These are phyloP conservation scores for Hypholoma fasciculare DNA, from an alignment of 768 basidiomycete species.

Conservation along the genomic window DNA sequence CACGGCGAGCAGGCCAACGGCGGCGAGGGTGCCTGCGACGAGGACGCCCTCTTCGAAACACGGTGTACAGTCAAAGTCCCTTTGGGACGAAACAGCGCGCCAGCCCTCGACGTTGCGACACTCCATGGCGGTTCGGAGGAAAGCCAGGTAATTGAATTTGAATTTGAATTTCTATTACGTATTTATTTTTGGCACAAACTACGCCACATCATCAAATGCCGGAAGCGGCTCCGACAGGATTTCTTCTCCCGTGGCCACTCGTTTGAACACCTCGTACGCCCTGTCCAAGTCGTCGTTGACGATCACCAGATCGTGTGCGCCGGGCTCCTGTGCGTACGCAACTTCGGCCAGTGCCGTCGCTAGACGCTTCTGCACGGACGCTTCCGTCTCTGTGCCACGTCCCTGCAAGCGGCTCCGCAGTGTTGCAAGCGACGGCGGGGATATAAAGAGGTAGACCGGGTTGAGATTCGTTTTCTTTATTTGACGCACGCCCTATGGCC, in stretches of 20 bases:
- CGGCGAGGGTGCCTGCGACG: constrained; percentile 49
- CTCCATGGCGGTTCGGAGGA: constrained; percentile 28
- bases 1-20: constrained; percentile 43
- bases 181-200: constrained; percentile 1
- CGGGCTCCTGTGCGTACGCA: constrained; percentile 75
- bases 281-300: constrained; percentile 89
- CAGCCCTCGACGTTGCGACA: constrained; percentile 69
- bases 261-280: constrained; percentile 78
- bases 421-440: constrained; percentile 77
- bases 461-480: constrained; percentile 82
- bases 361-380: constrained; percentile 72
- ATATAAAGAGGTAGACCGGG: constrained; percentile 90
- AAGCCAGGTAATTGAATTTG: background rate
- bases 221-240: constrained; percentile 67
- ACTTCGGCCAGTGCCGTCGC: constrained; percentile 79
- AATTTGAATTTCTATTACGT: constrained; percentile 4
- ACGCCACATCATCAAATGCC: constrained; percentile 50
- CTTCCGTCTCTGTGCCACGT: constrained; percentile 84
- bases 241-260: constrained; percentile 71
- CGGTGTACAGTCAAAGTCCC: constrained; percentile 75
- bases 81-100: constrained; percentile 51
- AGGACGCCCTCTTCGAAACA: constrained; percentile 82
- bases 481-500: constrained; percentile 81
- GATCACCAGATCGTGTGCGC: constrained; percentile 78
- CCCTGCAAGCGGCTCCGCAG: constrained; percentile 71